Evolutionary conservation across 768 basidiomycete genomes (phyloP).

Genomic region (Omphalotus guepiniiformis): DNA sequence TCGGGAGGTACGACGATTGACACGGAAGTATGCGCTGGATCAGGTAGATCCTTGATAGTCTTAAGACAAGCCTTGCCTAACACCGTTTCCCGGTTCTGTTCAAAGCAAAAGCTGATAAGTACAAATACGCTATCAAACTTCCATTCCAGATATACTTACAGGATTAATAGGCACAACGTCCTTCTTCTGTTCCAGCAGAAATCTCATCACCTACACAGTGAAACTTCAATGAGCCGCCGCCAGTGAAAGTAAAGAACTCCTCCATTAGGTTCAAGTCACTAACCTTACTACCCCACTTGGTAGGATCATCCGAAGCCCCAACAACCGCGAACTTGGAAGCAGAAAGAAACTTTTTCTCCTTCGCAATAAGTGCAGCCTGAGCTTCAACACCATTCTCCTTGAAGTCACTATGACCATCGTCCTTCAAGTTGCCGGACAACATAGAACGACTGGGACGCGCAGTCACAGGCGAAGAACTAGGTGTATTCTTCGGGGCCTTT

Average conservation of each 20-base stretch:
- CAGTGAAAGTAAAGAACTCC: not conserved
- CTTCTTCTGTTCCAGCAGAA: not conserved
- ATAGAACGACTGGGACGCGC: too few species aligned
- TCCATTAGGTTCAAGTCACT: not conserved
- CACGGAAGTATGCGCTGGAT: not conserved
- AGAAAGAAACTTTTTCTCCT: not conserved
- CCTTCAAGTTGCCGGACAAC: too few species aligned
- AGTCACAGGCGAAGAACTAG: too few species aligned
- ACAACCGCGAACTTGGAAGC: not conserved
- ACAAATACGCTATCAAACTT: too few species aligned
- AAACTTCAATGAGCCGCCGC: too few species aligned
- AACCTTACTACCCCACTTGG: not conserved
- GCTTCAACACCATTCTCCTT: too few species aligned
- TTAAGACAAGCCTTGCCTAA: not conserved
- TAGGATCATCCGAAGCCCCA: not conserved
- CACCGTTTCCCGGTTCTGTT: not conserved
- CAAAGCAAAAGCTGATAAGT: too few species aligned
- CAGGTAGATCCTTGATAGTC: not conserved
- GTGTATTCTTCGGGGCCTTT: too few species aligned
- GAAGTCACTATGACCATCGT: too few species aligned
- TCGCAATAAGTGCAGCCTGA: too few species aligned
- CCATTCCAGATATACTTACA: not conserved
- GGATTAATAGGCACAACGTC: not conserved
- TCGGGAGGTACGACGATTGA: not conserved
- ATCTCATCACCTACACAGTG: not conserved